Conservation (phyloP, 805 yeast species). For the Suhomyces sp. region DNA sequence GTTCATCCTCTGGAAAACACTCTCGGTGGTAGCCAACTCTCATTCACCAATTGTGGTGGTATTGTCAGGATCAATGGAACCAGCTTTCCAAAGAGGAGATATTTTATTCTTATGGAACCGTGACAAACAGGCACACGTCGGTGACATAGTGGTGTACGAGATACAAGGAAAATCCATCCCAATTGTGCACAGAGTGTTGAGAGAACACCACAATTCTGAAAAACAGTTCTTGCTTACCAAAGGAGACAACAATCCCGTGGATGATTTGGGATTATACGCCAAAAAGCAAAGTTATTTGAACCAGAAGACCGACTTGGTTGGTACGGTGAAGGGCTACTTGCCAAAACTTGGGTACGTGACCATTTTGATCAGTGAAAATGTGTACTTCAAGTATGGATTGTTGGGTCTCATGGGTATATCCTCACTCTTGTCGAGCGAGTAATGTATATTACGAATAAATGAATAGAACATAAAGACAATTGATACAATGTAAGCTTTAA, state of each 20-base stretch:
- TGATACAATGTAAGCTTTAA: too few species aligned
- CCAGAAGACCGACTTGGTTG: constrained; percentile 75
- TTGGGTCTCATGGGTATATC: constrained; percentile 73
- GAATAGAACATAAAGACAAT: too few species aligned
- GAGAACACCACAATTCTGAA: constrained; percentile 65
- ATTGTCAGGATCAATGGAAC: constrained; percentile 98
- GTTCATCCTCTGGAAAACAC: constrained; percentile 85
- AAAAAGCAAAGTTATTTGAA: constrained; percentile 73
- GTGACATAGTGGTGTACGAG: constrained; percentile 93
- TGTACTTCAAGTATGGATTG: constrained; percentile 74
- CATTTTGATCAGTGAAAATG: constrained; percentile 84
- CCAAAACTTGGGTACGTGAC: constrained; percentile 91
- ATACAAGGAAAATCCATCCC: constrained; percentile 78
- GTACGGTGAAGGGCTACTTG: constrained; percentile 88
- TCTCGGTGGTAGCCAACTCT: constrained; percentile 73
- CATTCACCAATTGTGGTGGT: constrained; percentile 96
- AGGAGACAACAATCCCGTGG: constrained; percentile 94
- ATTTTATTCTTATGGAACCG: constrained; percentile 90
- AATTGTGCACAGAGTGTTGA: constrained; percentile 92
- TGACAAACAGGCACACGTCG: constrained; percentile 63
- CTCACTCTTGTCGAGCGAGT: constrained; percentile 48
- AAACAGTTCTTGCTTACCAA: constrained; percentile 82
- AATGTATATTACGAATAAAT: neutral
- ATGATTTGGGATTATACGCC: constrained; percentile 85
- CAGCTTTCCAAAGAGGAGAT: constrained; percentile 98